Base-by-base conservation (phyloP, 139 green algal genomes). In the Limnomonas spitsbergensis region DNA sequence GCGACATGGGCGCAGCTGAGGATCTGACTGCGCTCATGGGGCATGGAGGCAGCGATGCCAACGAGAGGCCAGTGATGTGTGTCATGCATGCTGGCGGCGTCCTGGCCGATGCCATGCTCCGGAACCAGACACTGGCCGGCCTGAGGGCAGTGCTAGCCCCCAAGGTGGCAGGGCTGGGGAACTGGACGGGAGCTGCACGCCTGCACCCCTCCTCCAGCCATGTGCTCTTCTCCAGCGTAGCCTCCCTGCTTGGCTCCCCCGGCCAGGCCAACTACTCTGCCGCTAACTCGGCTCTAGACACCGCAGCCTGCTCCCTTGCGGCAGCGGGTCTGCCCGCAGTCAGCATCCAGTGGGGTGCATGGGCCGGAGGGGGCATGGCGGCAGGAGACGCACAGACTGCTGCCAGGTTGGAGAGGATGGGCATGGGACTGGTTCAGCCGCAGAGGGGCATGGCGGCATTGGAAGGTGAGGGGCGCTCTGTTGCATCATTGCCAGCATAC, bases 181-280 rank as follows among this genome's bases (percentile, higher is more conserved):
- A 29, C 9, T 24, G 4, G 3, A 32, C 42, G 3, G 42, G 31
- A 38, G 31, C 73, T n/a, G 4, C 47, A 4, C 31, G 40, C 52
- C 27, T 86, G 68, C 79, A 54, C 2, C 89, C 91, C 0, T 42
- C 69, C 7, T 34, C 71, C 2, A 73, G 29, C 1, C 40, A 79
- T 38, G 78, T 94, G 40, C 70, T 93, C 26, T 95, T 95, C 82
- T 94, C 89, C 52, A 92, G 85, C 2, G 86, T 95, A 36, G 91
- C 92, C 3, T 83, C 88, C 36, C 80, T 95, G 42, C 85, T 95
- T 39, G 91, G 92, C 32, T 91, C 86, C 1, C 74, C 89, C 36
- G 93, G 93, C 26, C 93, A 97, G 75, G 84, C 90, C 70, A 92
- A 89, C 83, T 97, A 97, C 80, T 76, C 75, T 66, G 80, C 85